Base-by-base conservation (phyloP, 192 early-diverging fungal genomes). In the Entrophospora sp. region DNA sequence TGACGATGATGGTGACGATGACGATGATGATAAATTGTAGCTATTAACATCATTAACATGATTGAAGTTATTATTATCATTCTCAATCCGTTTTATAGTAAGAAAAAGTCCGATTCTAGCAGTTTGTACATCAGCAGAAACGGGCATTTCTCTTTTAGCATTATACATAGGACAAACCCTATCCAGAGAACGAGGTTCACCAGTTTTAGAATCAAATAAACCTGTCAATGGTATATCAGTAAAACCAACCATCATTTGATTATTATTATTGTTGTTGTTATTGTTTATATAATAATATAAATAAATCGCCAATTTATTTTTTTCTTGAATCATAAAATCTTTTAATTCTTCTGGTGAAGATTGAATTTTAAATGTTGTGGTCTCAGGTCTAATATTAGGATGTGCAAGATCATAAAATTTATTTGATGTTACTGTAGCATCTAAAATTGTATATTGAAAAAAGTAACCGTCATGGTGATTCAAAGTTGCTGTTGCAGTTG, bases 191-290 rank as follows among this genome's bases (percentile, higher is more conserved):
- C 64, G 64, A 51, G 64, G 64, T 31, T 66, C 64, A 4, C 36
- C 48, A 2, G 64, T 66, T 48, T 36, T 64, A 16, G 4, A 20
- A 55, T 66, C 49, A 27, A 66, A 66, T 32, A 66, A 31, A n/a
- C 64, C 64, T 43, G 72, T 73, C 32, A 77, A 49, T 5, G 75
- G 75, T 56, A 77, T 73, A 4, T 70, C 73, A 25, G 75, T 67
- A n/a, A 69, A 73, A 22, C 69, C 75, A 36, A 77, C n/a, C n/a
- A n/a, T 73, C 22, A 73, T 66, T 42, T 77, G 66, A 30, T 55
- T 37, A 35, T 69, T 72, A 38, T n/a, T n/a, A n/a, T n/a, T n/a
- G n/a, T n/a, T n/a, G n/a, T n/a, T n/a, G n/a, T n/a, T n/a, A n/a
- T n/a, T n/a, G n/a, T n/a, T n/a, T n/a, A n/a, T n/a, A n/a, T n/a